Evolutionary conservation across 2,329 filamentous ascomycete genomes (phyloP), one percentile per base, ranked within the genome.

Genomic region (Cercospora zeina): DNA sequence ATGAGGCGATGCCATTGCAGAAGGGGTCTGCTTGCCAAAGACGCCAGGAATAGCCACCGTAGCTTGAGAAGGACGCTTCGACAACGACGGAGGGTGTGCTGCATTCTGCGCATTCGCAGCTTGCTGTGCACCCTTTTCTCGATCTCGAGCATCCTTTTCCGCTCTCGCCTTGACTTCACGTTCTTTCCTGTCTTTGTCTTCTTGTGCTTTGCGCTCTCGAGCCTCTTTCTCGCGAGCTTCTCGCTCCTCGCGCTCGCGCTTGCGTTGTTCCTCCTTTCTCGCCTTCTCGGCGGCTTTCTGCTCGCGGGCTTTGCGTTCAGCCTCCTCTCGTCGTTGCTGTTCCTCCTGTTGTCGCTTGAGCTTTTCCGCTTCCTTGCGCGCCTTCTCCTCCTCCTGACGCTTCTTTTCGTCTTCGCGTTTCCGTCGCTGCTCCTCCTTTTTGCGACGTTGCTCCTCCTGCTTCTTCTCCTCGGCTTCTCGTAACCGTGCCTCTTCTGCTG

Each of bases 331-430:
- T 68, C 88, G 87, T 70, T 96, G 91, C 67, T 90, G 87, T 74
- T 96, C 91, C 72, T 97, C 92, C 71, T 91, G 88, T 59, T 89
- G 80, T 54, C 90, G 87, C 65, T 87, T 88, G 73, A 88, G 85
- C 72, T 89, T 90, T 71, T 97, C 93, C 3, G 89, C 88, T 73
- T 97, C 93, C 75, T 92, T 96, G 60, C 87, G 85, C 62, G 88
- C 80, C 56, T 88, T 88, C 70, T 96, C 93, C 71, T 97, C 93
- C 72, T 97, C 95, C 67, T 91, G 91, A 30, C 90, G 89, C 76
- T 90, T 96, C 75, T 88, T 91, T 76, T 96, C 91, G 3, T 90
- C 89, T 73, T 99, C 95, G 71, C 89, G 91, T 79, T 96, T 96
- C 79, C 87, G 91, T 51, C 91, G 87, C 76, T 93, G 93, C 78